Evolutionary conservation across 148 eudicot species (phyloP).

Genomic region (Vaccinium macrocarpon): DNA sequence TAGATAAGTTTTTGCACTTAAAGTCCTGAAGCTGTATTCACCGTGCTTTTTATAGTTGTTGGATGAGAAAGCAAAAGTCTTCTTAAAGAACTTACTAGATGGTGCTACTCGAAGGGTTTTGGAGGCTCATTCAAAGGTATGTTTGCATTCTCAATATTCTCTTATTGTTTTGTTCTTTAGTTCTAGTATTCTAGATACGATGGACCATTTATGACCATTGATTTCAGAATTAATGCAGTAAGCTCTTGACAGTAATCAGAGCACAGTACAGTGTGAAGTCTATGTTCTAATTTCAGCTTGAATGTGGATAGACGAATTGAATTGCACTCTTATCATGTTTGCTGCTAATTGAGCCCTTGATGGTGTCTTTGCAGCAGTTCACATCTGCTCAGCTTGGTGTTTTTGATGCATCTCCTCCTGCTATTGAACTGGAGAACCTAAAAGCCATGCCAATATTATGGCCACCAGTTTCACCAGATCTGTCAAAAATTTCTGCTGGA

Average conservation of each 20-base stretch:
- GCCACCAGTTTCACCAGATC: constrained; percentile 11
- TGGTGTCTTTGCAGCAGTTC: constrained; percentile 14
- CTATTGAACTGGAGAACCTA: constrained; percentile 2
- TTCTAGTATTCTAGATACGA: not conserved
- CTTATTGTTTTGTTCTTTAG: not conserved
- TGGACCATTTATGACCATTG: not conserved
- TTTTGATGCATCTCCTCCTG: not conserved
- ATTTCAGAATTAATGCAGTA: not conserved
- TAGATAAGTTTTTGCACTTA: not conserved
- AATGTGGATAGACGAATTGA: not conserved
- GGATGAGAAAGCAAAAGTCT: constrained; percentile 34
- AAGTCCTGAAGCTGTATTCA: not conserved
- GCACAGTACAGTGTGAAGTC: not conserved
- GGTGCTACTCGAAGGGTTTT: constrained; percentile 32
- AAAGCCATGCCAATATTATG: not conserved
- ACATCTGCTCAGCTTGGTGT: constrained; percentile 14
- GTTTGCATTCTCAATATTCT: not conserved
- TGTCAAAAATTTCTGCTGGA: not conserved
- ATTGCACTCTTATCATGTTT: not conserved
- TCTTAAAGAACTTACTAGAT: constrained; percentile 34
- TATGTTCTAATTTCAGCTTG: not conserved
- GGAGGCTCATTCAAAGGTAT: constrained; percentile 32
- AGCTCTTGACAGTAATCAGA: not conserved
- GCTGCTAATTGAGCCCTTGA: not conserved
- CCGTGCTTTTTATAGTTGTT: constrained; percentile 10